Evolutionary conservation across 371 early-diverging fungal species (phyloP), one percentile per base, ranked within the genome.

Genomic region (Mucor irregularis): DNA sequence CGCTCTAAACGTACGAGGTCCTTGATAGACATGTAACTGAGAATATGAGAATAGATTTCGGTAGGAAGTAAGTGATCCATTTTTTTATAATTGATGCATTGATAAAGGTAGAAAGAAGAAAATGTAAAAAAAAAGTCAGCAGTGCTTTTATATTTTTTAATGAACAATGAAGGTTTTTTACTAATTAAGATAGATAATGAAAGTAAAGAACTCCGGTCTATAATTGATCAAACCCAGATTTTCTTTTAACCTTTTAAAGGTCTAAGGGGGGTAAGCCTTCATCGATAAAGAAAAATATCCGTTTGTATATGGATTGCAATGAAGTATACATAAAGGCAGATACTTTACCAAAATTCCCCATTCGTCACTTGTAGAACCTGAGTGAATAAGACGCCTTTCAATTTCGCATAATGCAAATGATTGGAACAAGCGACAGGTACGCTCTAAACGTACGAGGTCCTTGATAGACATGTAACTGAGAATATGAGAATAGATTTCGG

Each of bases 271-370:
- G 49, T 26, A 22, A 21, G 10, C 10, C 11, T 42, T 42, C 24
- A 42, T 42, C 42, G 42, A 42, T 42, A 42, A 42, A 42, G 24
- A 42, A 42, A 42, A n/a, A 35, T 35, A n/a, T n/a, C n/a, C n/a
- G n/a, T n/a, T n/a, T n/a, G 24, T 4, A 47, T 7, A 30, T 29
- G 17, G 14, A 45, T 29, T 8, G 30, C 22, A 16, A 10, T 16
- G 16, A 31, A 35, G 8, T 57, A n/a, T n/a, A 44, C 17, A 13
- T 13, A 28, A 29, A 17, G 31, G 16, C 62, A n/a, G n/a, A n/a
- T n/a, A n/a, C n/a, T n/a, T 50, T 71, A 71, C 74, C 69, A 70
- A 58, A 17, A 78, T 58, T 33, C 72, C 64, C 68, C 68, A 77
- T 39, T 70, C 61, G 31, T 70, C 59, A 22, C 52, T 57, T 19